Conservation (phyloP, 208 protist genomes). For the Blastocrithidia nonstop region DNA sequence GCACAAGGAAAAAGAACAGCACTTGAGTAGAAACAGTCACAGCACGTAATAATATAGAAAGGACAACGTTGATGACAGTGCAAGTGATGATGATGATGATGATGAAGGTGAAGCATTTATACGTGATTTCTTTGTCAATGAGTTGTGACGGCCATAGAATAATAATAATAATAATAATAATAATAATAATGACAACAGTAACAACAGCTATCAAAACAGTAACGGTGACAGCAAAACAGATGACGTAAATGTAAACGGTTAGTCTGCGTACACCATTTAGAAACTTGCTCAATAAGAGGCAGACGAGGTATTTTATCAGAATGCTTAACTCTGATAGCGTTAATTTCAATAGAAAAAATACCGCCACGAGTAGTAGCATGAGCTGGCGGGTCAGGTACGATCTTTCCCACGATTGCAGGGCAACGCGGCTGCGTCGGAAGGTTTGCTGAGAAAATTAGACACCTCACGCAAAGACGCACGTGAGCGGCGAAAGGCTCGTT, state of each 20-base stretch:
- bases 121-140: constrained; percentile 56
- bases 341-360: constrained; percentile 77
- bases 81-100: not conserved
- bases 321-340: constrained; percentile 72
- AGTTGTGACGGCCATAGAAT: constrained; percentile 32
- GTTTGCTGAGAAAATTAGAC: constrained; percentile 51
- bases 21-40: not conserved
- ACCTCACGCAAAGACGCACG: constrained; percentile 69
- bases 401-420: constrained; percentile 71
- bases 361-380: constrained; percentile 66
- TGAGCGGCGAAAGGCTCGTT: constrained; percentile 49
- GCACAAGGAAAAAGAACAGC: constrained; percentile 1
- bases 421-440: constrained; percentile 35
- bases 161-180: constrained; percentile 2
- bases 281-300: constrained; percentile 62
- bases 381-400: constrained; percentile 28
- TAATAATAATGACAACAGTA: constrained; percentile 3
- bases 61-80: not conserved
- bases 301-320: constrained; percentile 70
- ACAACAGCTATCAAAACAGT: not conserved
- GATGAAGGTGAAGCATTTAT: constrained; percentile 33
- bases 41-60: not conserved
- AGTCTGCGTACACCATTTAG: constrained; percentile 14
- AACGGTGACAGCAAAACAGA: constrained; percentile 4
- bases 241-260: constrained; percentile 13